These are phyloP conservation scores for Coprinopsis cinerea DNA, from an alignment of 768 basidiomycete genomes.

Conservation along the genomic window DNA sequence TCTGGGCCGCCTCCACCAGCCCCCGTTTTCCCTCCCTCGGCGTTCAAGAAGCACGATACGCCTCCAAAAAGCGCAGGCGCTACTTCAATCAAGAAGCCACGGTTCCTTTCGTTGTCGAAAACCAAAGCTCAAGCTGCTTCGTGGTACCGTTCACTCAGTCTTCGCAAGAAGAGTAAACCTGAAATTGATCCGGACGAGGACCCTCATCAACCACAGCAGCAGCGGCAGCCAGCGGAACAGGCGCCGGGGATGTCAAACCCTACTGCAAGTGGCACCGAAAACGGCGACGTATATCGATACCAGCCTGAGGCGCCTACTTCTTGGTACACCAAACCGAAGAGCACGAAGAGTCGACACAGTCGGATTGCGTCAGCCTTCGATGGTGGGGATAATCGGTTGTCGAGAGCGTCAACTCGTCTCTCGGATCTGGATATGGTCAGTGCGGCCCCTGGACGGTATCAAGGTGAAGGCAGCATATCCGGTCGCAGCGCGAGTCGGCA, in stretches of 20 bases:
- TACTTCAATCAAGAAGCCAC: constrained; percentile 14
- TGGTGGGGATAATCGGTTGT: neutral
- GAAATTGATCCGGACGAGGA: constrained; percentile 29
- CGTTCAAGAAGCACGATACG: constrained; percentile 12
- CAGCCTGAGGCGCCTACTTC: neutral
- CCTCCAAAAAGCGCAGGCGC: constrained; percentile 4
- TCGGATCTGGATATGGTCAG: constrained; percentile 14
- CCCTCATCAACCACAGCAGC: constrained; percentile 1
- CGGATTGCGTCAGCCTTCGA: constrained; percentile 2
- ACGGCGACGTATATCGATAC: neutral
- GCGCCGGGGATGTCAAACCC: neutral
- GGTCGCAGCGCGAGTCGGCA: constrained; percentile 7
- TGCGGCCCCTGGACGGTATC: constrained; percentile 5
- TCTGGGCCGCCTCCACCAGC: neutral
- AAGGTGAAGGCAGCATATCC: constrained; percentile 11
- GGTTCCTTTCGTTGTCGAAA: constrained; percentile 21
- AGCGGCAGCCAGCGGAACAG: neutral
- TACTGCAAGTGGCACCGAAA: neutral
- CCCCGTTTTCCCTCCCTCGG: neutral
- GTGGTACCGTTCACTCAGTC: constrained; percentile 36
- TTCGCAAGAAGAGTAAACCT: constrained; percentile 27
- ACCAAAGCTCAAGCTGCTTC: constrained; percentile 30
- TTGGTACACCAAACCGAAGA: constrained; percentile 10
- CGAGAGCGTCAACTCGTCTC: constrained; percentile 11
- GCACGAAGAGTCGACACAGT: constrained; percentile 5